phyloP scores from a whole-genome alignment of 345 rosid genomes.

The Tarenaya hassleriana region DNA sequence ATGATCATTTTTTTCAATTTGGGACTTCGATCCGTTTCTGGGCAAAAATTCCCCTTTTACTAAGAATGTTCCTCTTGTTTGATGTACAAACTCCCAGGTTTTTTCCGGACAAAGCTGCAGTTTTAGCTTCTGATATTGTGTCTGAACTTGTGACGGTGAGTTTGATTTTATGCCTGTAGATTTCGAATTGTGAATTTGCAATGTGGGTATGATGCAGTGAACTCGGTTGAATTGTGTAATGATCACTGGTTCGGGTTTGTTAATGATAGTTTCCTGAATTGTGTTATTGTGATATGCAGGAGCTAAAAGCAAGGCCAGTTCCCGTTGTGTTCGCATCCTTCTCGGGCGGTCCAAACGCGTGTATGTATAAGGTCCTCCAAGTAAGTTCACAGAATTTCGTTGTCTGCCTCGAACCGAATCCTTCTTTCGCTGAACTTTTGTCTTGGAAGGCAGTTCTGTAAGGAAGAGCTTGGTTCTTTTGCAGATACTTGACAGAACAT shows the following conservation, averaged over 20 bases:
- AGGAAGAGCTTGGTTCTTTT: neutral
- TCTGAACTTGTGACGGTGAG: slow-evolving; percentile 60
- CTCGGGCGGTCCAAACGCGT: slow-evolving; percentile 89
- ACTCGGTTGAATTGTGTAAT: slow-evolving; percentile 1
- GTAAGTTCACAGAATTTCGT: slow-evolving; percentile 30
- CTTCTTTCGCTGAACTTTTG: neutral
- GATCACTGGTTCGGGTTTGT: slow-evolving; percentile 9
- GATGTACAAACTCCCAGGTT: slow-evolving; percentile 41
- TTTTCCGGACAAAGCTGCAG: slow-evolving; percentile 71
- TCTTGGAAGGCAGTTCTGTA: neutral
- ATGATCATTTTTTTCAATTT: no score
- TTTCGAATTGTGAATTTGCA: neutral
- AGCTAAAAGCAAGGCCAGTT: slow-evolving; percentile 60
- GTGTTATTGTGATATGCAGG: slow-evolving; percentile 37
- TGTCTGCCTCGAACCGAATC: neutral
- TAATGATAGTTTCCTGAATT: slow-evolving; percentile 6
- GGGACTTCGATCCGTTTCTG: no score
- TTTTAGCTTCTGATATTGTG: slow-evolving; percentile 53
- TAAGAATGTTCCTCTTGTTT: no score
- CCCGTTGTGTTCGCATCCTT: slow-evolving; percentile 82
- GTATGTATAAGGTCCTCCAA: slow-evolving; percentile 92
- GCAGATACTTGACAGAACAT: slow-evolving; percentile 68
- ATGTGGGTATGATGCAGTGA: neutral
- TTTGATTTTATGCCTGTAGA: neutral
- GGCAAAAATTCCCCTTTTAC: no score